Evolutionary conservation across 495 filamentous ascomycete species (phyloP).

Genomic region (Aeminium ludgeri): DNA sequence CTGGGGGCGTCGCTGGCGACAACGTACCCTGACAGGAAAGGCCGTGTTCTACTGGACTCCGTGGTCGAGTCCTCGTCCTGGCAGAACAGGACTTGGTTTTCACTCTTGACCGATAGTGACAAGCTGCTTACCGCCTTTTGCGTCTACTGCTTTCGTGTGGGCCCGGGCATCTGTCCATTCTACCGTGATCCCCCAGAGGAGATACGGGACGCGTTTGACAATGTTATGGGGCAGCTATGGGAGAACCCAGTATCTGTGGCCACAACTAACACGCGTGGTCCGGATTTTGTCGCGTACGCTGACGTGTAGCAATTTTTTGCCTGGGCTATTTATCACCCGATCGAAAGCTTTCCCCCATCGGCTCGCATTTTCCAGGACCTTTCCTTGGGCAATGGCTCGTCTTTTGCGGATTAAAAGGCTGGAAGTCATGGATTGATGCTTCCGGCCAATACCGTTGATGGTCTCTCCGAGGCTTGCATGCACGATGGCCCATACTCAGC

Average conservation of each 20-base stretch:
- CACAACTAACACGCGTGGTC: too few relatives aligned
- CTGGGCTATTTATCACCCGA: conserved; percentile 39
- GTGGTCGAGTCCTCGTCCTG: conserved; percentile 31
- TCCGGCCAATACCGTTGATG: too few relatives aligned
- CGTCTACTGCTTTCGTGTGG: conserved; percentile 36
- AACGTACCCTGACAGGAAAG: conserved; percentile 35
- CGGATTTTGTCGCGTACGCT: too few relatives aligned
- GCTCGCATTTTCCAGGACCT: conserved; percentile 39
- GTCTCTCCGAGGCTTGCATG: too few relatives aligned
- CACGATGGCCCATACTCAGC: too few relatives aligned
- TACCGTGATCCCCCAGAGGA: conserved; percentile 29
- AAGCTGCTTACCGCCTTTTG: conserved; percentile 27
- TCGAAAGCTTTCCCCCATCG: conserved; percentile 36
- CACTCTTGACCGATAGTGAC: conserved; percentile 21
- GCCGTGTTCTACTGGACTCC: conserved; percentile 31
- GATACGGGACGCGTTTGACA: conserved; percentile 27
- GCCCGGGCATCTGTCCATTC: conserved; percentile 28
- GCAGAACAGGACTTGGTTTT: conserved; percentile 22
- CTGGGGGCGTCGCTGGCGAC: conserved; percentile 13
- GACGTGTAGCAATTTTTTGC: conserved; percentile 22
- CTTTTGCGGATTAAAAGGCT: conserved; percentile 2
- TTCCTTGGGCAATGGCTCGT: conserved; percentile 33
- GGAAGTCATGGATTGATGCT: not conserved
- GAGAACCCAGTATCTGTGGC: conserved; percentile 33
- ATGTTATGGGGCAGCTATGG: conserved; percentile 28